These are phyloP conservation scores for Amaranthus palmeri DNA, from an alignment of 148 eudicot species.

Conservation along the genomic window DNA sequence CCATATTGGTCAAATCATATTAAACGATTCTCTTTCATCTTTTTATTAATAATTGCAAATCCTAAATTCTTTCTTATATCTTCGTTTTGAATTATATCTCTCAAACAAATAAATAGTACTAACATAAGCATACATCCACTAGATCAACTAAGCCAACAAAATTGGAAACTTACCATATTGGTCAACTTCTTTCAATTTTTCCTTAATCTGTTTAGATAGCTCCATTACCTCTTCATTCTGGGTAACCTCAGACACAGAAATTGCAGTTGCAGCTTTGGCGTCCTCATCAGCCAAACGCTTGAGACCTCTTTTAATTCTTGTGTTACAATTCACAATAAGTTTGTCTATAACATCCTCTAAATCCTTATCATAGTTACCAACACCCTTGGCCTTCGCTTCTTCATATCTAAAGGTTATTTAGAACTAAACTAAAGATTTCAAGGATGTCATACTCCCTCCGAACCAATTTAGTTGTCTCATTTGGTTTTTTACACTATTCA, in stretches of 20 bases:
- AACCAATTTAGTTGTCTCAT: too few species aligned
- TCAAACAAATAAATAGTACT: too few species aligned
- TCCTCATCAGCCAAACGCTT: conserved; percentile 93
- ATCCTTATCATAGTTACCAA: conserved; percentile 74
- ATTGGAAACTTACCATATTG: conserved; percentile 49
- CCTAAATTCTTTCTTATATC: too few species aligned
- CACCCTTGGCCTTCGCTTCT: conserved; percentile 76
- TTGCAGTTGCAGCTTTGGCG: conserved; percentile 96
- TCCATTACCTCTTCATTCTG: conserved; percentile 74
- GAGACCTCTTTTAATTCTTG: conserved; percentile 82
- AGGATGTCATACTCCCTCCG: neutral
- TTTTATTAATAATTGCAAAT: too few species aligned
- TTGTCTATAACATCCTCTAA: conserved; percentile 91
- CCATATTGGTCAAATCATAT: conserved; percentile 44
- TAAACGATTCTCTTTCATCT: too few species aligned
- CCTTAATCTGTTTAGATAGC: conserved; percentile 72
- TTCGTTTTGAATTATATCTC: too few species aligned
- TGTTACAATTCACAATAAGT: conserved; percentile 90
- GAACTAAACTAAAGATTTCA: conserved; percentile 1
- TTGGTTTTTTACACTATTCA: too few species aligned
- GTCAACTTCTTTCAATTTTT: conserved; percentile 78
- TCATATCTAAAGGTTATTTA: conserved; percentile 68
- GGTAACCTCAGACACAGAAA: conserved; percentile 88
- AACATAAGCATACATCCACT: too few species aligned
- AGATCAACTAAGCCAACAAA: neutral